phyloP scores from a whole-genome alignment of 495 filamentous ascomycete genomes.

The Aspergillus ostianus region DNA sequence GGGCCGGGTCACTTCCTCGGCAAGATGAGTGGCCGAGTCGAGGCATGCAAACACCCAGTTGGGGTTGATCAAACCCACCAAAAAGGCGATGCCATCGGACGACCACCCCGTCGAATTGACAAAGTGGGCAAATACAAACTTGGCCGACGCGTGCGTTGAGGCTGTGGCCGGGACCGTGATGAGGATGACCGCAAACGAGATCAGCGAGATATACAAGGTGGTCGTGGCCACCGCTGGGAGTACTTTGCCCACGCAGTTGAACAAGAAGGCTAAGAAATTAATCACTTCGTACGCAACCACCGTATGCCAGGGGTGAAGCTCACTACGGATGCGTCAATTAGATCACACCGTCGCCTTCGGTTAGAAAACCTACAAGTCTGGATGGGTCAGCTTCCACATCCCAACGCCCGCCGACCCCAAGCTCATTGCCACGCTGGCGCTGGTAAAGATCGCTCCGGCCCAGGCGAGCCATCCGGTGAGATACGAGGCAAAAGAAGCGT shows the following conservation, averaged over 20 bases:
- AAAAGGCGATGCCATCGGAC: constrained; percentile 27
- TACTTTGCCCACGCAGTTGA: constrained; percentile 53
- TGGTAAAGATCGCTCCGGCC: constrained; percentile 53
- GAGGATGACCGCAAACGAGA: constrained; percentile 33
- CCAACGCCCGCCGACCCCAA: constrained; percentile 49
- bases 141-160: constrained; percentile 17
- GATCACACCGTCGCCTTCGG: not conserved
- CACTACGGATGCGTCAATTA: constrained; percentile 19
- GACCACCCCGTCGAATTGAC: constrained; percentile 32
- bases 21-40: constrained; percentile 31
- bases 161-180: constrained; percentile 25
- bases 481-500: constrained; percentile 48
- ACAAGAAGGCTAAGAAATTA: constrained; percentile 52
- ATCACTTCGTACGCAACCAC: constrained; percentile 46
- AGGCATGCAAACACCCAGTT: constrained; percentile 29
- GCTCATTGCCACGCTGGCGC: constrained; percentile 51
- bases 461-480: constrained; percentile 55
- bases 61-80: constrained; percentile 29
- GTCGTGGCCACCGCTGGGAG: constrained; percentile 45
- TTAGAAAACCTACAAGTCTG: constrained; percentile 44
- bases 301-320: constrained; percentile 52
- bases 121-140: constrained; percentile 27
- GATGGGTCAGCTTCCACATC: constrained; percentile 53
- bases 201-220: constrained; percentile 46
- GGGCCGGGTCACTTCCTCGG: constrained; percentile 27